These are phyloP conservation scores for Pichia norvegensis DNA, from an alignment of 1,139 yeast species.

Conservation along the genomic window DNA sequence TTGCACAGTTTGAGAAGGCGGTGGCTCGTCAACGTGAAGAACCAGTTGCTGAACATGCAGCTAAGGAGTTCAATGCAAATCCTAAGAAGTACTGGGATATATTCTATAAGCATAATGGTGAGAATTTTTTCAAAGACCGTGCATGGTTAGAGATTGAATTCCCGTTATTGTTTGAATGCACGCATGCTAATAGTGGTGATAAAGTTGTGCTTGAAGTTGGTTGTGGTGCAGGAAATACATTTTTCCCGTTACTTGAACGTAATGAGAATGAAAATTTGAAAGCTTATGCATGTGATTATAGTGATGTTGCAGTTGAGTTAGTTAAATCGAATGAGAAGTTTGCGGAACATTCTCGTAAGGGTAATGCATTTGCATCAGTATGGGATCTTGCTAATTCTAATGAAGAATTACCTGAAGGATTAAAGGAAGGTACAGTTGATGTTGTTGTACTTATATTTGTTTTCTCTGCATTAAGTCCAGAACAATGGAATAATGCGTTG, in stretches of 20 bases:
- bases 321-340: slow-evolving; percentile 61
- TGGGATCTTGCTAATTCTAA: slow-evolving; percentile 90
- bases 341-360: slow-evolving; percentile 28
- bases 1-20: slow-evolving; percentile 63
- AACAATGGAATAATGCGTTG: slow-evolving; percentile 82
- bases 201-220: slow-evolving; percentile 83
- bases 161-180: slow-evolving; percentile 74
- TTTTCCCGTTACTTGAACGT: slow-evolving; percentile 78
- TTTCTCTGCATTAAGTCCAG: slow-evolving; percentile 85
- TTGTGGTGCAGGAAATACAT: slow-evolving; percentile 97
- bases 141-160: slow-evolving; percentile 95
- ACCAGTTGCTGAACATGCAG: slow-evolving; percentile 85
- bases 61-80: slow-evolving; percentile 63
- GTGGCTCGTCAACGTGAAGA: slow-evolving; percentile 66
- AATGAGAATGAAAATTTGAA: slow-evolving; percentile 71
- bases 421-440: slow-evolving; percentile 78
- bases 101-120: slow-evolving; percentile 82
- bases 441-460: slow-evolving; percentile 90
- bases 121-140: slow-evolving; percentile 91
- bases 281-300: slow-evolving; percentile 84
- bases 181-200: slow-evolving; percentile 61
- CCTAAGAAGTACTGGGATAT: slow-evolving; percentile 97
- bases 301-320: slow-evolving; percentile 81
- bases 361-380: slow-evolving; percentile 67
- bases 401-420: slow-evolving; percentile 71